These are phyloP conservation scores for Suhomyces sp. DNA, from an alignment of 805 yeast genomes.

Conservation along the genomic window DNA sequence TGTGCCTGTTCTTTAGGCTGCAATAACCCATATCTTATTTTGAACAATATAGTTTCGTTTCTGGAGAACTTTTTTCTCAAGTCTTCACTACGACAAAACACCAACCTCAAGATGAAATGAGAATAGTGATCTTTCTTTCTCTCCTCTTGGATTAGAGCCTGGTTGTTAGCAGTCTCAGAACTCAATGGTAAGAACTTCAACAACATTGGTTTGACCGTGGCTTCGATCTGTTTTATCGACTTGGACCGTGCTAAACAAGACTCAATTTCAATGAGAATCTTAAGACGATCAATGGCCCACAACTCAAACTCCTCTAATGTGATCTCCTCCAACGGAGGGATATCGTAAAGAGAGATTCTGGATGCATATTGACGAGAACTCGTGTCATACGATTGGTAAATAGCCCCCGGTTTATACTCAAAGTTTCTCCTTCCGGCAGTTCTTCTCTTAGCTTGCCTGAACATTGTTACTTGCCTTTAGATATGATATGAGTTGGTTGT, in stretches of 20 bases:
- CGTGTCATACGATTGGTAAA: background rate
- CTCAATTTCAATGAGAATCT: conserved; percentile 82
- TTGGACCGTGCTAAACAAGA: conserved; percentile 66
- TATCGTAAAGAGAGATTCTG: conserved; percentile 69
- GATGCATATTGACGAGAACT: conserved; percentile 48
- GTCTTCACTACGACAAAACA: conserved; percentile 86
- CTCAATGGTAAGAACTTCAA: conserved; percentile 64
- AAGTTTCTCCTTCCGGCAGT: conserved; percentile 73
- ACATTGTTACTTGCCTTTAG: no score
- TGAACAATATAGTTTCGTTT: conserved; percentile 74
- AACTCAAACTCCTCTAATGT: conserved; percentile 89
- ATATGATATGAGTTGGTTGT: no score
- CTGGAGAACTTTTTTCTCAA: conserved; percentile 74
- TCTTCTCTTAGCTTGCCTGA: conserved; percentile 71
- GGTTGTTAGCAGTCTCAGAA: conserved; percentile 29
- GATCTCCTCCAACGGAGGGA: conserved; percentile 81
- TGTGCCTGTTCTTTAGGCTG: conserved; percentile 65
- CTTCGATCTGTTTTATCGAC: conserved; percentile 62
- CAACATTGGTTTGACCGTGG: conserved; percentile 62
- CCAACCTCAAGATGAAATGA: conserved; percentile 83
- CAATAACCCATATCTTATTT: conserved; percentile 64
- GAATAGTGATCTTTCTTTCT: conserved; percentile 89
- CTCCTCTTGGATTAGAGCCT: conserved; percentile 49
- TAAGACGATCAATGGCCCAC: conserved; percentile 93
- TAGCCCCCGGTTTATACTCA: conserved; percentile 36